Evolutionary conservation across 208 protist species (phyloP).

Genomic region (Wallacemonas sp.): DNA sequence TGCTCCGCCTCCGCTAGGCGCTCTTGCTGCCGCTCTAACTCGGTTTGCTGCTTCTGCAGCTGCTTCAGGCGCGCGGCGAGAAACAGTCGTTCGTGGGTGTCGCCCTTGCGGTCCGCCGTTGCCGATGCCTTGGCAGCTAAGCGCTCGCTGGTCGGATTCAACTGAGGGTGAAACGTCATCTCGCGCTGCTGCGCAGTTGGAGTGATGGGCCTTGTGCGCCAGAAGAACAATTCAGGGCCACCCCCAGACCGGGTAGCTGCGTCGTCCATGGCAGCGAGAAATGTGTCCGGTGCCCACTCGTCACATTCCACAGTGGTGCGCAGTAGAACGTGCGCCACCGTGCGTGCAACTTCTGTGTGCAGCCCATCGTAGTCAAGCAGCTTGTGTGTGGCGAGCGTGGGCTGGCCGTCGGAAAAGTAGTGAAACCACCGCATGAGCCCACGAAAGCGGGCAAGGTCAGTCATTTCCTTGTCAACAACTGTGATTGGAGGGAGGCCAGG

Average conservation of each 20-base stretch:
- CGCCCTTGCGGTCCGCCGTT: conserved; percentile 17
- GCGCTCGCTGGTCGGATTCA: conserved; percentile 26
- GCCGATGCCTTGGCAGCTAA: conserved; percentile 18
- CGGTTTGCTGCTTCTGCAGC: conserved; percentile 29
- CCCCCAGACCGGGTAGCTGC: no score
- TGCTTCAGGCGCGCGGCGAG: conserved; percentile 39
- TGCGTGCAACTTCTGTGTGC: background rate
- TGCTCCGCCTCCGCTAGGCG: conserved; percentile 19
- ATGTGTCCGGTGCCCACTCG: conserved; percentile 23
- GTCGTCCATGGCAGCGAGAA: conserved; percentile 1
- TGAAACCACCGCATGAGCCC: conserved; percentile 2
- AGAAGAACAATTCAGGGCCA: background rate
- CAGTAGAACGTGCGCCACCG: background rate
- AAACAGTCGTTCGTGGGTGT: conserved; percentile 60
- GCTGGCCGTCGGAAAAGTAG: background rate
- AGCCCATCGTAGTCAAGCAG: background rate
- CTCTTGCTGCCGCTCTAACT: conserved; percentile 39
- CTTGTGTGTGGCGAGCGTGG: background rate
- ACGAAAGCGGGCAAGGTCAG: background rate
- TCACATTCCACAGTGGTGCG: conserved; percentile 3
- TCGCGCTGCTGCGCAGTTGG: conserved; percentile 16
- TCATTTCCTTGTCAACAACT: background rate
- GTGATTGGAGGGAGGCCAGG: background rate
- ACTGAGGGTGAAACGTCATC: conserved; percentile 41
- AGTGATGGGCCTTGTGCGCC: conserved; percentile 18